A percentile compares a stretch with the other conserved stretches of the same genome.
phyloP scores from a whole-genome alignment of 2,329 filamentous ascomycete species.

The Dichotomopilus funicola region DNA sequence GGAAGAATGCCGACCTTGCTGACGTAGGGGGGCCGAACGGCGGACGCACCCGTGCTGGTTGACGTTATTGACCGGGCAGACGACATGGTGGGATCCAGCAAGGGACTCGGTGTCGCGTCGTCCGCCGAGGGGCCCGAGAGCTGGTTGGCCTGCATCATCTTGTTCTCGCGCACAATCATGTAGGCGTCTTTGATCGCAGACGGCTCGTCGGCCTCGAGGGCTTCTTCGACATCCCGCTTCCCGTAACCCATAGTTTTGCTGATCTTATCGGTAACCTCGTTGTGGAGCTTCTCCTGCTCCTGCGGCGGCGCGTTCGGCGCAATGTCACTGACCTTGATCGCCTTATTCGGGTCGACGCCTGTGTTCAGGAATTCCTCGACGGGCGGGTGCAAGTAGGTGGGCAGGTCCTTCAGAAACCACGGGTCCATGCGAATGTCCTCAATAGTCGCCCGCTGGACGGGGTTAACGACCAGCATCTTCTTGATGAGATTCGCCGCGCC shows the following conservation, averaged over 20 bases:
- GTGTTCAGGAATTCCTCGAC: slow-evolving; percentile 90
- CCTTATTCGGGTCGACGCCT: slow-evolving; percentile 86
- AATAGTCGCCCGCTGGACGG: slow-evolving; percentile 88
- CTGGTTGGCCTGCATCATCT: slow-evolving; percentile 88
- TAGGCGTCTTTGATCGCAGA: slow-evolving; percentile 99
- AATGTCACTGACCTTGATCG: slow-evolving; percentile 76
- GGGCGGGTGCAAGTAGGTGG: slow-evolving; percentile 77
- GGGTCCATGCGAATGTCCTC: slow-evolving; percentile 87
- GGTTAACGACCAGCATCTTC: slow-evolving; percentile 92
- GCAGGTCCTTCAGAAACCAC: slow-evolving; percentile 87
- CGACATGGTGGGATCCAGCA: slow-evolving; percentile 48
- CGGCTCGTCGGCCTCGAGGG: slow-evolving; percentile 82
- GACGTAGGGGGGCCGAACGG: slow-evolving; percentile 53
- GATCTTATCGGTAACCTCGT: slow-evolving; percentile 89
- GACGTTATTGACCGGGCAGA: slow-evolving; percentile 50
- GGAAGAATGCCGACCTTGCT: slow-evolving; percentile 90
- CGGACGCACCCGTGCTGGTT: slow-evolving; percentile 39
- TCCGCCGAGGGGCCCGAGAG: slow-evolving; percentile 33
- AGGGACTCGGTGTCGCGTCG: slow-evolving; percentile 34
- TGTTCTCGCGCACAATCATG: slow-evolving; percentile 95
- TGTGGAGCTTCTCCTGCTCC: slow-evolving; percentile 82
- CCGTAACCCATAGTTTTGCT: slow-evolving; percentile 98
- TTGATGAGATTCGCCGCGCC: slow-evolving; percentile 79
- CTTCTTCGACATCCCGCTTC: slow-evolving; percentile 90
- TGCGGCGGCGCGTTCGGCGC: slow-evolving; percentile 71